Evolutionary conservation across 73 alveolate species (phyloP).

Genomic region (Stentor roeselii): DNA sequence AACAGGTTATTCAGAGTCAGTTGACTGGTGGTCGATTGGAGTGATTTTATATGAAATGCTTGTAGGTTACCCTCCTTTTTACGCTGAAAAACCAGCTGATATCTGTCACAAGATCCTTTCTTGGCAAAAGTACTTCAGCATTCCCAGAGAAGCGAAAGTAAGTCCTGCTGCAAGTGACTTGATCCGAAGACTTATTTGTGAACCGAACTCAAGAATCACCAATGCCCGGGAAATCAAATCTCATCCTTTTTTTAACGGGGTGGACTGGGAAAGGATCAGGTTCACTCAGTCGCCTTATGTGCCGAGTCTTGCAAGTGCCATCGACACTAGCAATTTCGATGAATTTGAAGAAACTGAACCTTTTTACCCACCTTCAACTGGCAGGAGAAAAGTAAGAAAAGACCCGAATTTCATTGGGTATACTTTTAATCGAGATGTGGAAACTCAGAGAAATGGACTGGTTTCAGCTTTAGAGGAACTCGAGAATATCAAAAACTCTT

Average conservation of each 20-base stretch:
- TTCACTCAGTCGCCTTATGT: conserved; percentile 41
- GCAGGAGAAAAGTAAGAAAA: conserved; percentile 38
- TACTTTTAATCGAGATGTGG: conserved; percentile 60
- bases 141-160: conserved; percentile 70
- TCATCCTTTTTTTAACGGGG: conserved; percentile 64
- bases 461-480: conserved; percentile 40
- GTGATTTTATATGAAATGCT: no score
- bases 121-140: conserved; percentile 73
- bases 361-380: conserved; percentile 44
- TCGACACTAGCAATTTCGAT: conserved; percentile 57
- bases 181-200: conserved; percentile 64
- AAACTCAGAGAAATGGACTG: conserved; percentile 36
- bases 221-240: conserved; percentile 58
- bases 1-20: conserved; percentile 64
- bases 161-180: conserved; percentile 79
- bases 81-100: conserved; percentile 82
- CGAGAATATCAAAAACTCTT: background rate
- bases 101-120: conserved; percentile 68
- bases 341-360: conserved; percentile 70
- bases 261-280: conserved; percentile 58
- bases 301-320: conserved; percentile 55
- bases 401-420: conserved; percentile 50
- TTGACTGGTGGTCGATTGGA: conserved; percentile 95
- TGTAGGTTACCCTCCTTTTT: conserved; percentile 91
- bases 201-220: conserved; percentile 54